phyloP scores from a whole-genome alignment of 345 rosid genomes.

The Salix arbutifolia region DNA sequence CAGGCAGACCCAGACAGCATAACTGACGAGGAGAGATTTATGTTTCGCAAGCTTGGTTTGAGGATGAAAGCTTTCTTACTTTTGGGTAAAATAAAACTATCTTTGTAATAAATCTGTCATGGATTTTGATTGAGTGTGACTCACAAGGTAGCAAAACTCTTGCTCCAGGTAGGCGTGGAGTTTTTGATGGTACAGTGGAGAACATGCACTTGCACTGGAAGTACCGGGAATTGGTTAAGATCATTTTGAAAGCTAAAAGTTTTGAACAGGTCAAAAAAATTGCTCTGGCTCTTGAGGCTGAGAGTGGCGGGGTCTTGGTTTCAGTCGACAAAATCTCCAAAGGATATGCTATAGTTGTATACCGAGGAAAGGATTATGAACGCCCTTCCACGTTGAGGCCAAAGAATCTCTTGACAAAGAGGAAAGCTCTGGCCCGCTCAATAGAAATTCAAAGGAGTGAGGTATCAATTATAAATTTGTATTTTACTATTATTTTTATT shows the following conservation, averaged over 20 bases:
- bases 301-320: conserved; percentile 89
- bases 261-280: conserved; percentile 76
- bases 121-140: conserved; percentile 7
- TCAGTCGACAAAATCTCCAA: conserved; percentile 87
- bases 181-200: conserved; percentile 92
- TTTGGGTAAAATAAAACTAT: conserved; percentile 52
- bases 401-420: conserved; percentile 80
- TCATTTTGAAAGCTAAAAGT: conserved; percentile 63
- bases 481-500: not conserved
- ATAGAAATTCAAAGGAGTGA: conserved; percentile 87
- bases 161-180: conserved; percentile 83
- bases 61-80: conserved; percentile 94
- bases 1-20: conserved; percentile 77
- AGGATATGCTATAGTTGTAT: conserved; percentile 82
- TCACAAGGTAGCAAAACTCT: conserved; percentile 20
- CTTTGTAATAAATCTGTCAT: not conserved
- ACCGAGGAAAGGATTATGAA: conserved; percentile 76
- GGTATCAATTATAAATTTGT: conserved; percentile 36
- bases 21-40: conserved; percentile 91
- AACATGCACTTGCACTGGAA: conserved; percentile 99
- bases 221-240: conserved; percentile 80
- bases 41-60: conserved; percentile 94
- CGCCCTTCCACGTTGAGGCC: conserved; percentile 83
- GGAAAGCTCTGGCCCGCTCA: conserved; percentile 96
- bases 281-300: conserved; percentile 91